Percentiles rank a stretch among this genome's conserved stretches.
phyloP scores from a whole-genome alignment of 495 filamentous ascomycete species.

The Parathielavia hyrcaniae region DNA sequence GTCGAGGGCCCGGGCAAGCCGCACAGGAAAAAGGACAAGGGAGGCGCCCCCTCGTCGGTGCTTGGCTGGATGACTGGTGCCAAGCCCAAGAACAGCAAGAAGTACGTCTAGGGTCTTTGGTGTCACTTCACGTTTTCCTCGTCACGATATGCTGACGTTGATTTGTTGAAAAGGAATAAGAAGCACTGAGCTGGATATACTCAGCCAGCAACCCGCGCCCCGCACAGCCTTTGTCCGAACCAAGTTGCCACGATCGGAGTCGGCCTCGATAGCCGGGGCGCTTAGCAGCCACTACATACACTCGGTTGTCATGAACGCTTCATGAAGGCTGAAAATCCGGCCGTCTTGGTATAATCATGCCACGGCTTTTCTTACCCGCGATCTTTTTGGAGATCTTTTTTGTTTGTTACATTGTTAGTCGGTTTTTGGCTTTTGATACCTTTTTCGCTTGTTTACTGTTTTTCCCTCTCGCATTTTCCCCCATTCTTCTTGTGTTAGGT shows the following conservation, averaged over 20 bases:
- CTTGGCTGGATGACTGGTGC: conserved; percentile 38
- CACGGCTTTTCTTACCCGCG: background rate
- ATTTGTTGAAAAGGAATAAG: too few relatives aligned
- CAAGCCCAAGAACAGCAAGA: conserved; percentile 31
- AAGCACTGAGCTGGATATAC: too few relatives aligned
- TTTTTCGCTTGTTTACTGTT: conserved; percentile 26
- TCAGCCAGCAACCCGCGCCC: too few relatives aligned
- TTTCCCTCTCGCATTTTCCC: conserved; percentile 2
- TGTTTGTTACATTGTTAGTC: background rate
- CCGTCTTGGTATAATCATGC: background rate
- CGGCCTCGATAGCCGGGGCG: too few relatives aligned
- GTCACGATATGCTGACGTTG: too few relatives aligned
- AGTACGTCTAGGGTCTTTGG: conserved; percentile 26
- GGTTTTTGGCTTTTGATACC: conserved; percentile 29
- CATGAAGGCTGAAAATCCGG: background rate
- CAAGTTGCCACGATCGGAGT: too few relatives aligned
- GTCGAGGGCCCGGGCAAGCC: conserved; percentile 18
- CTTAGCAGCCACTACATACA: too few relatives aligned
- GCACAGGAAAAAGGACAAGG: conserved; percentile 8
- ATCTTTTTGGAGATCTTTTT: background rate
- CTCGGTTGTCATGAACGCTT: too few relatives aligned
- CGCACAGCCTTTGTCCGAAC: too few relatives aligned
- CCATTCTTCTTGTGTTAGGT: background rate
- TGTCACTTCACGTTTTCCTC: too few relatives aligned
- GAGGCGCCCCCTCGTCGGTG: conserved; percentile 11